phyloP scores from a whole-genome alignment of 805 yeast genomes.

The Ogataea pignaliae region DNA sequence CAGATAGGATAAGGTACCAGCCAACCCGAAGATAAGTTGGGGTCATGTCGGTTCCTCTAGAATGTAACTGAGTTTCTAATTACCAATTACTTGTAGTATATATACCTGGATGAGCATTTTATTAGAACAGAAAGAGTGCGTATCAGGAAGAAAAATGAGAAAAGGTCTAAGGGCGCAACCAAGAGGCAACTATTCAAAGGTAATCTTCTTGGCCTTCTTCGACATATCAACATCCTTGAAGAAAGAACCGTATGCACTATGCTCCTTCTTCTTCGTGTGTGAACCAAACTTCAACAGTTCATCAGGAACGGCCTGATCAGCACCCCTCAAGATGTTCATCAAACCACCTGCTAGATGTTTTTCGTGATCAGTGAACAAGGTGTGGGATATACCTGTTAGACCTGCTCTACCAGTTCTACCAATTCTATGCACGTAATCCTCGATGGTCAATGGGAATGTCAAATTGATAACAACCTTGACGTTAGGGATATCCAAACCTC shows the following conservation, averaged over 20 bases:
- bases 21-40: too few relatives aligned
- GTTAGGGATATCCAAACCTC: conserved; percentile 96
- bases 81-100: too few relatives aligned
- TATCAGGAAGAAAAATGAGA: too few relatives aligned
- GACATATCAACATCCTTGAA: conserved; percentile 86
- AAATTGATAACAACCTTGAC: conserved; percentile 92
- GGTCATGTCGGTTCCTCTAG: too few relatives aligned
- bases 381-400: conserved; percentile 88
- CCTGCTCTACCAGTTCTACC: conserved; percentile 99
- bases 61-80: too few relatives aligned
- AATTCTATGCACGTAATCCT: conserved; percentile 94
- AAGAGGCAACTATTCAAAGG: conserved; percentile 47
- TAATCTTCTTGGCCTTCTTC: conserved; percentile 84
- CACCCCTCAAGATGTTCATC: conserved; percentile 88
- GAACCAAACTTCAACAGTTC: conserved; percentile 93
- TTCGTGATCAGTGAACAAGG: conserved; percentile 94
- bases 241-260: conserved; percentile 97
- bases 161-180: too few relatives aligned
- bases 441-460: conserved; percentile 94
- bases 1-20: too few relatives aligned
- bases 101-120: too few relatives aligned
- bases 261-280: conserved; percentile 96
- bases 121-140: too few relatives aligned
- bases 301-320: conserved; percentile 93
- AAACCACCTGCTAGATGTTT: conserved; percentile 94